phyloP scores from a whole-genome alignment of 345 rosid species.

The Cardiospermum halicacabum region DNA sequence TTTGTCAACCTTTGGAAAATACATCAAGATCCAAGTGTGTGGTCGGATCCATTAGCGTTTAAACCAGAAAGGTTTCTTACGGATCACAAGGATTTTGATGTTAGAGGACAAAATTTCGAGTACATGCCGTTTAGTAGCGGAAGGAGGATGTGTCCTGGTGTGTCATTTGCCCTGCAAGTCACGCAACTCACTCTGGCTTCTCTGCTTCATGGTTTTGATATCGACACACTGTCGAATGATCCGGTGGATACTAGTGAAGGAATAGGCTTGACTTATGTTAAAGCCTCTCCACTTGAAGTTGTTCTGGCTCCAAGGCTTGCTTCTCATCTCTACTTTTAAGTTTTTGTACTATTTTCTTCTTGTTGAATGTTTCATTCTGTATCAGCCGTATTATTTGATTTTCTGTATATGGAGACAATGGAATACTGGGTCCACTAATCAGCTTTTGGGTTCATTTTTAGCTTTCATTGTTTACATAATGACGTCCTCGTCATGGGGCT shows the following conservation, averaged over 20 bases:
- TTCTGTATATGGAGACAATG: no score
- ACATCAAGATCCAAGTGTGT: conserved; percentile 25
- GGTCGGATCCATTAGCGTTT: conserved; percentile 28
- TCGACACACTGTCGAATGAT: conserved; percentile 12
- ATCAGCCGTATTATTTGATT: no score
- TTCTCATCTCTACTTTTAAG: neutral
- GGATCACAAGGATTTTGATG: conserved; percentile 16
- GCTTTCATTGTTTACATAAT: no score
- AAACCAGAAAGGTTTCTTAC: conserved; percentile 30
- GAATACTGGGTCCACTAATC: no score
- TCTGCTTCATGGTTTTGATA: conserved; percentile 29
- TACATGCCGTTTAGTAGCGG: conserved; percentile 30
- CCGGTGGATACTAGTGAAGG: conserved; percentile 23
- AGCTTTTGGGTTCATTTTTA: no score
- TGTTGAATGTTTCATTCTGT: no score
- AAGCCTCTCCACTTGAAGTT: conserved; percentile 27
- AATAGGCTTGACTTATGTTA: conserved; percentile 6
- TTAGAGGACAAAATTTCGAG: conserved; percentile 21
- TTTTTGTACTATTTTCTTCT: no score
- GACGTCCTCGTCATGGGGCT: no score
- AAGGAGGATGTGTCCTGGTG: conserved; percentile 34
- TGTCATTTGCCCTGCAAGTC: conserved; percentile 24
- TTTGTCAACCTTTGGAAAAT: conserved; percentile 20
- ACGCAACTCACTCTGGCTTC: conserved; percentile 19
- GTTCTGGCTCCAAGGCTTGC: conserved; percentile 27